phyloP scores from a whole-genome alignment of 2,329 filamentous ascomycete species.

The Exophiala xenobiotica region DNA sequence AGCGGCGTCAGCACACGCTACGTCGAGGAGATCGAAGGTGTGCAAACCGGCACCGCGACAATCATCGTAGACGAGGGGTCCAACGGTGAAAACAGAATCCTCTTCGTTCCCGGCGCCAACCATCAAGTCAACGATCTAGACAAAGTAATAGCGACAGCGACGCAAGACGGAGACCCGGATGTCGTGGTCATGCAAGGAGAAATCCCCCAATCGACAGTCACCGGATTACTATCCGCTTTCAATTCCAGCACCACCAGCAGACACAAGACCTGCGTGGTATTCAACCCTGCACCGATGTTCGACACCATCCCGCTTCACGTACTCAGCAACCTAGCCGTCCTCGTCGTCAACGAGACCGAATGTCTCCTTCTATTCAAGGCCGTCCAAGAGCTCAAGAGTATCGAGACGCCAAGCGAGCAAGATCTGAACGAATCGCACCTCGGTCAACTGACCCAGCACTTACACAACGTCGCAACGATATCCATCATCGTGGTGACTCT shows the following conservation, averaged over 20 bases:
- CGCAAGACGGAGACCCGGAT: constrained; percentile 51
- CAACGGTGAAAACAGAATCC: constrained; percentile 71
- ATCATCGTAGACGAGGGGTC: constrained; percentile 72
- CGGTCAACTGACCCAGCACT: constrained; percentile 53
- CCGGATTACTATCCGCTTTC: constrained; percentile 56
- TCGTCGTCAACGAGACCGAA: constrained; percentile 90
- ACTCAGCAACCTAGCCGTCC: constrained; percentile 68
- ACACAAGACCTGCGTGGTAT: constrained; percentile 61
- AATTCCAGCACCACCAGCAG: constrained; percentile 52
- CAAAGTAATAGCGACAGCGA: constrained; percentile 40
- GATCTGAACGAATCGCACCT: constrained; percentile 33
- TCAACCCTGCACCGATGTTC: constrained; percentile 87
- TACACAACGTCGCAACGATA: constrained; percentile 66
- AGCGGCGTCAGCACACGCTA: constrained; percentile 63
- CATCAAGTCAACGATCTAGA: constrained; percentile 43
- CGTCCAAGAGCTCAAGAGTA: constrained; percentile 31
- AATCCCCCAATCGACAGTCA: constrained; percentile 65
- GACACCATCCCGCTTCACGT: constrained; percentile 67
- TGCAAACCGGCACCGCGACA: constrained; percentile 68
- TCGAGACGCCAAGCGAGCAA: constrained; percentile 32
- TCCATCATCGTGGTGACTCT: constrained; percentile 79
- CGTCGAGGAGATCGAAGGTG: constrained; percentile 48
- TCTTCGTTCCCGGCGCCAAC: constrained; percentile 72
- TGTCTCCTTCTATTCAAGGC: constrained; percentile 66
- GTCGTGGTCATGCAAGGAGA: constrained; percentile 77